Conservation (phyloP, 106 monocot species). For the Dendrobium huoshanense region DNA sequence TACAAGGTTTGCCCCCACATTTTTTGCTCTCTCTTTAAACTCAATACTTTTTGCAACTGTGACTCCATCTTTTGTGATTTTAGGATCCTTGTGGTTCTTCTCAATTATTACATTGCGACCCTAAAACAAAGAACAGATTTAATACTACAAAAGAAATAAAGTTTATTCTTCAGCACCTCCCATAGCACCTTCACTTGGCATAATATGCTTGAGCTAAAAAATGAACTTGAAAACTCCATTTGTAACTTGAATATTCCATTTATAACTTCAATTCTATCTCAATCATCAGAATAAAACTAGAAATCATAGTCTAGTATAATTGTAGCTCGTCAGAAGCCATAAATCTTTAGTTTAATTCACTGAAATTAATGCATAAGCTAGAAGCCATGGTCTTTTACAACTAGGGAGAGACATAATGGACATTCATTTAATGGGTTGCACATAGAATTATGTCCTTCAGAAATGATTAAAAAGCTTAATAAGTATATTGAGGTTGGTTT, state of each 20-base stretch:
- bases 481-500: too few species aligned
- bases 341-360: not conserved
- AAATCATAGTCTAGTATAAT: not conserved
- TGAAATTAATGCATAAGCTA: not conserved
- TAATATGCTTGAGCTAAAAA: not conserved
- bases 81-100: constrained; percentile 38
- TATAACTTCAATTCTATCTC: not conserved
- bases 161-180: not conserved
- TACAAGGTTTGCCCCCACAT: constrained; percentile 60
- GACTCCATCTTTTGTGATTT: constrained; percentile 85
- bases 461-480: too few species aligned
- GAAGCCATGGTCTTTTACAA: not conserved
- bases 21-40: constrained; percentile 65
- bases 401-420: not conserved
- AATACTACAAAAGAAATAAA: not conserved
- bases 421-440: not conserved
- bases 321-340: not conserved
- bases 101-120: constrained; percentile 78
- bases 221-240: not conserved
- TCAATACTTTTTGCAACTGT: constrained; percentile 79
- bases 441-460: not conserved
- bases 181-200: not conserved
- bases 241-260: not conserved
- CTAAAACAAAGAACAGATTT: constrained; percentile 17
- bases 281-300: not conserved